phyloP scores from a whole-genome alignment of 495 filamentous ascomycete genomes.

The Hypoxylon fragiforme region DNA sequence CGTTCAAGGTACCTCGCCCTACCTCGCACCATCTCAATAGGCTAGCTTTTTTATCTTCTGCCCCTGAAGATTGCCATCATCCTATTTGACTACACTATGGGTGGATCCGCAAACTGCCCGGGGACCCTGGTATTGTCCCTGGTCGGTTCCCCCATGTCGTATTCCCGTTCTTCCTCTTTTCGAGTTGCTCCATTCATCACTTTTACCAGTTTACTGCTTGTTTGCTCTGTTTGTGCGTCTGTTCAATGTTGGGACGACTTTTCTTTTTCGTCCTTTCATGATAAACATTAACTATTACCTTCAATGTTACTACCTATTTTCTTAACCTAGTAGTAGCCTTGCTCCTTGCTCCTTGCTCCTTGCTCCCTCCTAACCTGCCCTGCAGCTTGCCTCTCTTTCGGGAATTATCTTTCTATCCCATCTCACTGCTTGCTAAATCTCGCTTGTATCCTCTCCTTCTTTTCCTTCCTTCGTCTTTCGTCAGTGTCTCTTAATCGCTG shows the following conservation, averaged over 20 bases:
- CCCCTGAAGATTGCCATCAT: slow-evolving; percentile 26
- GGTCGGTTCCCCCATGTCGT: slow-evolving; percentile 27
- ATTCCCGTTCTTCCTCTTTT: slow-evolving; percentile 21
- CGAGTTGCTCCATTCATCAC: not conserved
- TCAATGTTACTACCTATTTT: slow-evolving; percentile 5
- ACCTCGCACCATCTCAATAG: slow-evolving; percentile 27
- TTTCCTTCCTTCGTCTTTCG: slow-evolving; percentile 23
- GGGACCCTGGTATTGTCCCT: slow-evolving; percentile 14
- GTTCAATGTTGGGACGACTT: not conserved
- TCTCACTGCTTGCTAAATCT: slow-evolving; percentile 5
- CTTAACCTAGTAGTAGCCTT: slow-evolving; percentile 9
- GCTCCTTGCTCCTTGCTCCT: slow-evolving; percentile 3
- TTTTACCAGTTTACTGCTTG: slow-evolving; percentile 12
- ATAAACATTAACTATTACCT: too few species aligned
- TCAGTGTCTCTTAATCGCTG: slow-evolving; percentile 19
- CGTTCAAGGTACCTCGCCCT: slow-evolving; percentile 30
- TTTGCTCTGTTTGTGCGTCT: slow-evolving; percentile 12
- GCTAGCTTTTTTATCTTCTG: slow-evolving; percentile 4
- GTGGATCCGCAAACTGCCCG: slow-evolving; percentile 19
- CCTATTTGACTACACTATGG: slow-evolving; percentile 20
- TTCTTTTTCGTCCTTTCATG: slow-evolving; percentile 17
- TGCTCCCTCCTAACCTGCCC: slow-evolving; percentile 4
- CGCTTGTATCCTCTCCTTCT: slow-evolving; percentile 17
- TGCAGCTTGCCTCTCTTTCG: slow-evolving; percentile 31
- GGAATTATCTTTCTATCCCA: slow-evolving; percentile 24